Base-by-base conservation (phyloP, 2,329 filamentous ascomycete species). In the Pseudocercospora macadamiae region DNA sequence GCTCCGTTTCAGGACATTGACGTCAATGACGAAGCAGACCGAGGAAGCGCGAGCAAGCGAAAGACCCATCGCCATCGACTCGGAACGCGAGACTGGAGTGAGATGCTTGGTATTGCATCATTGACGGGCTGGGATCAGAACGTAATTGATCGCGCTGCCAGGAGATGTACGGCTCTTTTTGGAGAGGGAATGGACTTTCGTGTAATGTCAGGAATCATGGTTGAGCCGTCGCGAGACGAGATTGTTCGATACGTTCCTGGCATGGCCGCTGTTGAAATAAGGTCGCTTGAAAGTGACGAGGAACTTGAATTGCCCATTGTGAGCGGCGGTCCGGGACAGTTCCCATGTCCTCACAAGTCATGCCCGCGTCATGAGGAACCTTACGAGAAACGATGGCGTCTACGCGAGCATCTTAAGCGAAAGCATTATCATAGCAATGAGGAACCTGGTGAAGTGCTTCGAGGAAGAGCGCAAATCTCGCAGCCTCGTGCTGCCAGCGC, bases 101-200 rank as follows among this genome's bases (percentile, higher is more conserved):
- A 96, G 65, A 83, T 97, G 1, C 76, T 97, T 25, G 90, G 90
- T 0, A 81, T 91, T 0, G 93, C 93, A 2, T 83, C 90, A 0
- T 76, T 96, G 51, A 84, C 84, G 1, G 91, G 89, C 0, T 93
- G 92, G 74, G 78, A 89, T 1, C 74, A 80, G 0, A 73, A 77
- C 1, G 88, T 86, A 0, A 75, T 97, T 10, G 83, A 86, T 53
- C 84, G 90, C 26, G 84, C 91, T 0, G 83, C 89, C 1, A 81
- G 86, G 68, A 83, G 93, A 49, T 97, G 93, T 68, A 85, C 89
- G 2, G 78, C 83, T 45, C 77, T 96, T 0, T 96, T 97, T 66
- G 83, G 82, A 0, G 84, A 95, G 74, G 78, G 82, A 21, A 91
- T 95, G 83, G 42, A 51, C 4, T 57, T 64, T 30, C 64, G 67